Evolutionary conservation across 1,139 yeast genomes (phyloP), one percentile per base, ranked within the genome.

Genomic region (Saccharomyces hybrid): DNA sequence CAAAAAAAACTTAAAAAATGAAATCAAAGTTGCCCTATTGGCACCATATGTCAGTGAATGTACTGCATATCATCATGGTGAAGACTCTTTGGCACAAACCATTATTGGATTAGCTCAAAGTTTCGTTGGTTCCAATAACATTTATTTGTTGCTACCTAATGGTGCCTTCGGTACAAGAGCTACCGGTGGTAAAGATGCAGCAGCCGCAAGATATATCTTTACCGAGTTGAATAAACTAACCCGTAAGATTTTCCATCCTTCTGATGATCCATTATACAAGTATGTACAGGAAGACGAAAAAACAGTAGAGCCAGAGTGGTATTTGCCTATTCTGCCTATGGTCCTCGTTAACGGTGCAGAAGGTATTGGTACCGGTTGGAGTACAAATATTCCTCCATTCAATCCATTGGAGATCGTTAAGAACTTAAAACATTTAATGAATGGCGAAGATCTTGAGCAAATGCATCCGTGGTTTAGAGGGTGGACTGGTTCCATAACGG

Each of bases 331-430:
- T 26, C 65, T 95, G 52, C 99, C 99, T 3, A 88, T 90, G 90
- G 70, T 93, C 32, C 77, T 95, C 58, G 96, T 95, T 6, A 95
- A 95, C 69, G 99, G 99, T 55, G 79, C 95, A 8, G 99, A 95
- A 73, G 99, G 99, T 74, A 95, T 95, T 71, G 99, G 99, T 62
- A 91, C 99, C 52, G 99, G 99, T 63, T 95, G 99, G 98, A 88
- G 96, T 58, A 90, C 99, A 1, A 84, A 82, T 59, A 86, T 95
- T 60, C 99, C 99, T 1, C 83, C 88, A 48, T 93, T 81, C 71
- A 90, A 93, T 68, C 99, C 99, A 0, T 67, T 71, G 27, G 99
- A 93, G 68, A 77, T 95, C 58, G 90, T 89, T 28, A 75, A 72
- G 2, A 93, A 95, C 64, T 74, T 95, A 42, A 80, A 82, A 56